A percentile compares a stretch with the other conserved stretches of the same genome.
These are phyloP conservation scores for Cyclocybe cylindracea DNA, from an alignment of 768 basidiomycete genomes.

Conservation along the genomic window DNA sequence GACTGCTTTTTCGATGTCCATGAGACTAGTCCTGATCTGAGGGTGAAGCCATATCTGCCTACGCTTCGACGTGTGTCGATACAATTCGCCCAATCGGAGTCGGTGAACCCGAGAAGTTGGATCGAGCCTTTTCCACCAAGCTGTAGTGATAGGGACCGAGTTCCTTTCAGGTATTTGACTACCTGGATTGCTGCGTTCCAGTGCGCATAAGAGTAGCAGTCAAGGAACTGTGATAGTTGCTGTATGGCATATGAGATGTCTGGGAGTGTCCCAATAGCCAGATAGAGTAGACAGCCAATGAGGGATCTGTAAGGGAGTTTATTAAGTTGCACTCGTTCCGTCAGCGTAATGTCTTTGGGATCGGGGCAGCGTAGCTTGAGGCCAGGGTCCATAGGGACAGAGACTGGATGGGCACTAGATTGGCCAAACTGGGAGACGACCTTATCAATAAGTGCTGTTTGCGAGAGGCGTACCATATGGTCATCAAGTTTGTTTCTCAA, in stretches of 20 bases:
- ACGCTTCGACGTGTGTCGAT: no score
- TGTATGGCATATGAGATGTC: not conserved
- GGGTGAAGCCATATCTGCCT: slow-evolving; percentile 16
- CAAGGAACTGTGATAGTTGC: slow-evolving; percentile 22
- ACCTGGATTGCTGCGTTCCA: slow-evolving; percentile 22
- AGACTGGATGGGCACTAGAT: slow-evolving; percentile 11
- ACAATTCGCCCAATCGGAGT: slow-evolving; percentile 19
- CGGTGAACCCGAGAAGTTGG: slow-evolving; percentile 14
- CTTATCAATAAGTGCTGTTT: slow-evolving; percentile 20
- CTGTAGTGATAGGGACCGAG: not conserved
- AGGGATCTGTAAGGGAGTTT: slow-evolving; percentile 8
- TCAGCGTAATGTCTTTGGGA: no score
- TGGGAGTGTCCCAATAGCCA: not conserved
- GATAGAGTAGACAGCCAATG: not conserved
- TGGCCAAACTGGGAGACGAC: slow-evolving; percentile 27
- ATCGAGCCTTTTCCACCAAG: slow-evolving; percentile 4
- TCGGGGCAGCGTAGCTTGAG: no score
- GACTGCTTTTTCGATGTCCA: slow-evolving; percentile 30
- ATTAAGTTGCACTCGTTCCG: no score
- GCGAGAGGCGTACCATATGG: slow-evolving; percentile 11
- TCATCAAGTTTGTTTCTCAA: slow-evolving; percentile 29
- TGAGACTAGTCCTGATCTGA: no score
- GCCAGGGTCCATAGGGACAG: slow-evolving; percentile 28
- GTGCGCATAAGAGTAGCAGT: slow-evolving; percentile 18
- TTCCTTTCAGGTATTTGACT: slow-evolving; percentile 15